phyloP scores from a whole-genome alignment of 2,329 filamentous ascomycete species.

The Penicillium sumatraense region DNA sequence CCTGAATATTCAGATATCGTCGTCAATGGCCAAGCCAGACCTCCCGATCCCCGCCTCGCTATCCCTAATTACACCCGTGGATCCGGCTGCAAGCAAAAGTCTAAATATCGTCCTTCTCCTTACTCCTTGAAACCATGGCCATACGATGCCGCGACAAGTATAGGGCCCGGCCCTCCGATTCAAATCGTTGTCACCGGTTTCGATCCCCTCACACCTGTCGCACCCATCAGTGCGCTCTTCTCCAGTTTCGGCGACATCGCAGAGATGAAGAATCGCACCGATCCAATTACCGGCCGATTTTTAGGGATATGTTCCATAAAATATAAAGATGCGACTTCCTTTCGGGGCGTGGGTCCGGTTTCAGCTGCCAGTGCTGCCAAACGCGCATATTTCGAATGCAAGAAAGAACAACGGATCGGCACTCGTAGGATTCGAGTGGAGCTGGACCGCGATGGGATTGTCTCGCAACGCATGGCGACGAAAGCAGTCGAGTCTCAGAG shows the following conservation, averaged over 20 bases:
- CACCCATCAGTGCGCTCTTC: slow-evolving; percentile 43
- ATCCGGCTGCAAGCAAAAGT: slow-evolving; percentile 67
- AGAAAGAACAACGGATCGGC: slow-evolving; percentile 80
- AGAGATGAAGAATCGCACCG: slow-evolving; percentile 90
- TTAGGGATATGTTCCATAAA: slow-evolving; percentile 91
- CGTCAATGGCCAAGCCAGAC: slow-evolving; percentile 61
- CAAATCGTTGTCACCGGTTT: slow-evolving; percentile 96
- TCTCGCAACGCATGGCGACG: slow-evolving; percentile 78
- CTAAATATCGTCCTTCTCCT: slow-evolving; percentile 72
- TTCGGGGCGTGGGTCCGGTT: slow-evolving; percentile 57
- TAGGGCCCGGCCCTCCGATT: slow-evolving; percentile 85
- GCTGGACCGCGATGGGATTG: slow-evolving; percentile 84
- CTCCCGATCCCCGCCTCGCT: slow-evolving; percentile 79
- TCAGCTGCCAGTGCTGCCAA: slow-evolving; percentile 81
- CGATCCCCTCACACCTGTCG: slow-evolving; percentile 81
- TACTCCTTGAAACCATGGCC: slow-evolving; percentile 82
- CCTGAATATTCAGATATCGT: slow-evolving; percentile 58
- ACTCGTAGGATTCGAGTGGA: slow-evolving; percentile 78
- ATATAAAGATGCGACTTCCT: slow-evolving; percentile 73
- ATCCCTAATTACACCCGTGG: slow-evolving; percentile 66
- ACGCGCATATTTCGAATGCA: slow-evolving; percentile 72
- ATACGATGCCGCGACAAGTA: slow-evolving; percentile 80
- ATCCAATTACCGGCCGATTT: slow-evolving; percentile 92
- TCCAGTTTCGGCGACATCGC: slow-evolving; percentile 70
- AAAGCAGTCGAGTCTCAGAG: slow-evolving; percentile 71